phyloP scores from a whole-genome alignment of 2,329 filamentous ascomycete genomes.

The Venturia aucupariae region DNA sequence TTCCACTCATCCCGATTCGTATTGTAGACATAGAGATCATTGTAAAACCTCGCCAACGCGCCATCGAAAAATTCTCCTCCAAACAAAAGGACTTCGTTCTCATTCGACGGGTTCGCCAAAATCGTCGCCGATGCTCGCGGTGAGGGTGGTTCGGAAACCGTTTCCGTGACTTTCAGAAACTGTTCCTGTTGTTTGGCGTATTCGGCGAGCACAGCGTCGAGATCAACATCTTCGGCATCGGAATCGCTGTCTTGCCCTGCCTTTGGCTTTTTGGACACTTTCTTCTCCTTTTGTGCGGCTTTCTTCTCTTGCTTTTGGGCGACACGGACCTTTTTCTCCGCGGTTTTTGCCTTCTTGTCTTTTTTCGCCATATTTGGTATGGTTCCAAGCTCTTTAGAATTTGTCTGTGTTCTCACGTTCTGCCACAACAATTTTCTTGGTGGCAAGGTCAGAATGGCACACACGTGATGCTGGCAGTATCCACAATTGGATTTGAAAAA shows the following conservation, averaged over 20 bases:
- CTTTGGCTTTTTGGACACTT: conserved; percentile 58
- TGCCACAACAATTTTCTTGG: no score
- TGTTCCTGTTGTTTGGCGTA: conserved; percentile 87
- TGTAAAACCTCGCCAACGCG: conserved; percentile 64
- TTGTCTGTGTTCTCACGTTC: no score
- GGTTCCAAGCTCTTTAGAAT: conserved; percentile 10
- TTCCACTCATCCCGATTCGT: conserved; percentile 86
- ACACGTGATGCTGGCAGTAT: background rate
- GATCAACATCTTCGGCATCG: conserved; percentile 84
- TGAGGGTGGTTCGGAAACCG: conserved; percentile 60
- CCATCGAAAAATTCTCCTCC: conserved; percentile 96
- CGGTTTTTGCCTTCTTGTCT: conserved; percentile 47
- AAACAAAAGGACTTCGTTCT: conserved; percentile 82
- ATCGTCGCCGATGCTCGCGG: conserved; percentile 73
- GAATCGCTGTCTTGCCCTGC: conserved; percentile 56
- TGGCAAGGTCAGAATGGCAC: background rate
- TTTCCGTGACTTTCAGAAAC: conserved; percentile 88
- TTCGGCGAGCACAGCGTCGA: conserved; percentile 86
- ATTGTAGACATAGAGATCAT: conserved; percentile 59
- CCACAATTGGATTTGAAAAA: background rate
- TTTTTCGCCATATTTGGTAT: conserved; percentile 38
- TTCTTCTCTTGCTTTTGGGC: conserved; percentile 80
- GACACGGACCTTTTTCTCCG: conserved; percentile 45
- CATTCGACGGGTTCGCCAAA: conserved; percentile 75
- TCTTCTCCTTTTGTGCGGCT: conserved; percentile 65